Base-by-base conservation (phyloP, 2,329 filamentous ascomycete genomes). In the Tolypocladium paradoxum region DNA sequence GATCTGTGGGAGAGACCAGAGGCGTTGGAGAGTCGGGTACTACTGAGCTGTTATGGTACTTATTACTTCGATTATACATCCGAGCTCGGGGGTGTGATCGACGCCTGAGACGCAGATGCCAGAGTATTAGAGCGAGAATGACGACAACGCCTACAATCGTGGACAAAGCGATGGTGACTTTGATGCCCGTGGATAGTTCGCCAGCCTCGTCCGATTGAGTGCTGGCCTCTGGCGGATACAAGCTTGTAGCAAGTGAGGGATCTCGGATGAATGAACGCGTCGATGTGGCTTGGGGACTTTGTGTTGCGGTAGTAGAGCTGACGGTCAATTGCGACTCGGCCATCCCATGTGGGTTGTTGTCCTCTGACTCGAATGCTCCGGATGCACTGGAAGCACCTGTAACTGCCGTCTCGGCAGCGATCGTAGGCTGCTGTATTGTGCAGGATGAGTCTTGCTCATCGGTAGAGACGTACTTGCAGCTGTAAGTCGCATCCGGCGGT, bases 161-260 rank as follows among this genome's bases (percentile, higher is more conserved):
- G 49, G 71, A 72, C 12, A 77, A 58, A 4, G 66, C 71, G 49
- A 80, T 72, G 34, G 76, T 74, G 3, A 71, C 69, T 53, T 73
- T 77, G 47, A 70, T 67, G 2, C 70, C 71, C 1, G 62, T 58
- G 1, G 74, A 65, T 6, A 77, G 62, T 36, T 36, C 34, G 31
- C 29, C 38, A 3, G 37, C 51, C n/a, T 53, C 48, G 12, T 52
- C 27, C 8, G 24, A 27, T 24, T 46, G 36, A 31, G 34, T 37
- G 18, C 36, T 29, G 3, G 54, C 55, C 11, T 59, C 51, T 9
- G 56, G 36, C 8, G 49, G 48, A 16, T 38, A 3, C 31, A 49
- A 27, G 24, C 35, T 59, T 12, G 54, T 53, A n/a, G 53, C 51
- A 27, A 58, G 51, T 6, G 61, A 60, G n/a, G 61, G 51, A 12